A percentile compares a stretch with the other conserved stretches of the same genome.
These are phyloP conservation scores for Melocanna baccifera DNA, from an alignment of 176 grass and related monocot genomes.

Conservation along the genomic window DNA sequence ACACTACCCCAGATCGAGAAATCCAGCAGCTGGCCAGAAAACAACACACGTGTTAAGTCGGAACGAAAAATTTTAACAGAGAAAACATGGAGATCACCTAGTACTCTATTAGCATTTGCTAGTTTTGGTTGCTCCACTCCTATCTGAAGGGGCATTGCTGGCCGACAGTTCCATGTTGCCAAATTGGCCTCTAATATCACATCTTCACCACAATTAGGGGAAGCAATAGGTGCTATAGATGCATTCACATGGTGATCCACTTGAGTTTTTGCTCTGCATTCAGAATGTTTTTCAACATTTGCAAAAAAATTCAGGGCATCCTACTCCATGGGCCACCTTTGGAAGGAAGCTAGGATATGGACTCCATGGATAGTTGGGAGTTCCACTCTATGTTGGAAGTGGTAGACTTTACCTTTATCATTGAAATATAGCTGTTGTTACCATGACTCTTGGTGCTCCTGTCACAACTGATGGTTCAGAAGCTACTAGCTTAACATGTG, in stretches of 20 bases:
- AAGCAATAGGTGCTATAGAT: slow-evolving; percentile 5
- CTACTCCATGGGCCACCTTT: slow-evolving; percentile 7
- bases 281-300: slow-evolving; percentile 32
- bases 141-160: slow-evolving; percentile 26
- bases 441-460: slow-evolving; percentile 39
- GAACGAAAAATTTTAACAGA: not conserved
- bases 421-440: slow-evolving; percentile 18
- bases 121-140: slow-evolving; percentile 36
- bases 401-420: slow-evolving; percentile 14
- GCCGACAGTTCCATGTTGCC: slow-evolving; percentile 49
- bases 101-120: slow-evolving; percentile 5
- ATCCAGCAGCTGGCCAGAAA: not conserved
- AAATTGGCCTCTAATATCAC: slow-evolving; percentile 42
- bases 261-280: slow-evolving; percentile 4
- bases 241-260: slow-evolving; percentile 21
- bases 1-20: not conserved
- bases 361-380: slow-evolving; percentile 24
- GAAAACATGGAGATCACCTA: slow-evolving; percentile 8
- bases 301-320: slow-evolving; percentile 4
- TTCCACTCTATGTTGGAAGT: slow-evolving; percentile 40
- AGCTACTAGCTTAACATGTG: slow-evolving; percentile 29
- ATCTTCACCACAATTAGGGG: slow-evolving; percentile 34
- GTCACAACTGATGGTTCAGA: slow-evolving; percentile 36
- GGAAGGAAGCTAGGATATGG: slow-evolving; percentile 18
- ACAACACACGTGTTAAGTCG: not conserved